Evolutionary conservation across 148 eudicot species (phyloP).

Genomic region (Arbutus unedo): DNA sequence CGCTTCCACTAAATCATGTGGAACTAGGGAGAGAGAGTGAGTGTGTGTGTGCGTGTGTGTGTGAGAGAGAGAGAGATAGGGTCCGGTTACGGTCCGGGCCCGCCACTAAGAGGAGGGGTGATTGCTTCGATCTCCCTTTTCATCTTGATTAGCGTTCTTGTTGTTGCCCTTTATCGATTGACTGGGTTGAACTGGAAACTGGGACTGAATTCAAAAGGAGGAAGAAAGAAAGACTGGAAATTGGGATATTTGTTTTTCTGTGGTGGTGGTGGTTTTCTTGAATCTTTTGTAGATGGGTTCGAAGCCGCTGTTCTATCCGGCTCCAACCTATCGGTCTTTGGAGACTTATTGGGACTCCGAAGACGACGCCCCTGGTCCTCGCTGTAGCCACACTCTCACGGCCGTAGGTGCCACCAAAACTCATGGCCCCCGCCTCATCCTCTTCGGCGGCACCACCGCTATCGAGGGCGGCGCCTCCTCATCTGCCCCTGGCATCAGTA

Average conservation of each 20-base stretch:
- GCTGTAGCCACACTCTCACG: slow-evolving; percentile 86
- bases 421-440: slow-evolving; percentile 84
- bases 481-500: slow-evolving; percentile 65
- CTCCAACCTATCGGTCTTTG: slow-evolving; percentile 60
- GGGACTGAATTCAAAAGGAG: background rate
- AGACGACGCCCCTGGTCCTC: slow-evolving; percentile 86
- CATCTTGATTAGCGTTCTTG: background rate
- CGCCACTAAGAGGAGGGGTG: background rate
- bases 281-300: slow-evolving; percentile 39
- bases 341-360: slow-evolving; percentile 80
- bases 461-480: slow-evolving; percentile 73
- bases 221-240: no score
- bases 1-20: background rate
- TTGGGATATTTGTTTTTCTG: background rate
- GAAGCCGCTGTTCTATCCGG: slow-evolving; percentile 70
- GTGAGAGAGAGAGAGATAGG: background rate
- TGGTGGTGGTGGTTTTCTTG: background rate
- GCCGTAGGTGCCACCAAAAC: slow-evolving; percentile 79
- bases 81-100: background rate
- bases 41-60: no score
- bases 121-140: background rate
- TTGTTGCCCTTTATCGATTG: background rate
- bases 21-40: background rate
- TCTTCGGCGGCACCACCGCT: slow-evolving; percentile 96
- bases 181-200: background rate